A percentile compares a stretch with the other conserved stretches of the same genome.
Evolutionary conservation across 75 land plant species (phyloP).

Genomic region (Selaginella tamariscina): DNA sequence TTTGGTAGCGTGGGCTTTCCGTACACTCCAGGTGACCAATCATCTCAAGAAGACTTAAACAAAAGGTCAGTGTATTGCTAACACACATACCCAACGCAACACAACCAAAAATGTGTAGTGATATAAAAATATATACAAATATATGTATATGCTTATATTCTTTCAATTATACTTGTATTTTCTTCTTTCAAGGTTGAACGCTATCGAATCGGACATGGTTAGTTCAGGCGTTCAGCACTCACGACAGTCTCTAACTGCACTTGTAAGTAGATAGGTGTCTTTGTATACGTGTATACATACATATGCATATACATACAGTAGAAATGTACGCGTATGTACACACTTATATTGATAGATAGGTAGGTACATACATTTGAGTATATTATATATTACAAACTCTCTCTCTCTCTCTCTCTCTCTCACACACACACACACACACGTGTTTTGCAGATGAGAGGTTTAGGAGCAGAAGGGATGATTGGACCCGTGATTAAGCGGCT

Average conservation of each 20-base stretch:
- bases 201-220: slow-evolving; percentile 30
- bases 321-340: too few species aligned
- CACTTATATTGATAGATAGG: background rate
- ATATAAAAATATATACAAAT: too few species aligned
- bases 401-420: background rate
- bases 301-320: too few species aligned
- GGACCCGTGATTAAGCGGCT: slow-evolving; percentile 22
- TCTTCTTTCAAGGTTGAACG: too few species aligned
- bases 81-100: too few species aligned
- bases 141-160: too few species aligned
- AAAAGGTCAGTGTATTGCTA: too few species aligned
- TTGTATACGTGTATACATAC: slow-evolving; percentile 3
- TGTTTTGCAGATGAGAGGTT: slow-evolving; percentile 30
- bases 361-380: background rate
- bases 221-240: slow-evolving; percentile 20
- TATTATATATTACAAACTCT: too few species aligned
- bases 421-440: background rate
- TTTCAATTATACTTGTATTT: too few species aligned
- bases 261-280: slow-evolving; percentile 16
- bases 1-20: slow-evolving; percentile 20
- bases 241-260: slow-evolving; percentile 25
- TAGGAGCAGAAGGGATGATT: slow-evolving; percentile 31
- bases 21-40: slow-evolving; percentile 9
- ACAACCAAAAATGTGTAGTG: too few species aligned
- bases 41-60: slow-evolving; percentile 25